A percentile compares a stretch with the other conserved stretches of the same genome.
Evolutionary conservation across 768 basidiomycete species (phyloP).

Genomic region (Pisolithus marmoratus): DNA sequence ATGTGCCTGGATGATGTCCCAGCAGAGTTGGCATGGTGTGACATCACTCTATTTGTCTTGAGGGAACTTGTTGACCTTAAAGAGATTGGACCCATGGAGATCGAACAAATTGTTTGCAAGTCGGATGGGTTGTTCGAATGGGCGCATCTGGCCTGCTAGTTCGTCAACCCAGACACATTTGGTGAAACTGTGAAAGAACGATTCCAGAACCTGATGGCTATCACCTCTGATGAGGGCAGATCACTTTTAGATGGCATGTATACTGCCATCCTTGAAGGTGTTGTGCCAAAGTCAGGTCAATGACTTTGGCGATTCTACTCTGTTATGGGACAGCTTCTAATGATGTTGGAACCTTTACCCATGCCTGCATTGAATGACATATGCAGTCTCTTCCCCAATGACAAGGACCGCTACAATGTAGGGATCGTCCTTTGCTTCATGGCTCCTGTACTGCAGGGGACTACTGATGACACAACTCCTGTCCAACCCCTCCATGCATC

Average conservation of each 20-base stretch:
- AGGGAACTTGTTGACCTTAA: background rate
- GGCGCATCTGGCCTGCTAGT: background rate
- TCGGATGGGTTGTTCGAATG: background rate
- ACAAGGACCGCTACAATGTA: background rate
- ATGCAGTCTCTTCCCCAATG: background rate
- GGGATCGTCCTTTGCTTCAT: background rate
- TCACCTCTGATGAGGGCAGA: background rate
- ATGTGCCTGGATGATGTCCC: background rate
- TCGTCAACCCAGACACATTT: background rate
- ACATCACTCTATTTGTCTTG: background rate
- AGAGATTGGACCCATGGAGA: background rate
- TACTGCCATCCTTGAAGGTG: background rate
- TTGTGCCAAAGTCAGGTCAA: background rate
- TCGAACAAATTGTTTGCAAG: background rate
- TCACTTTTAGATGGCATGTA: background rate
- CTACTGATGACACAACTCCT: background rate
- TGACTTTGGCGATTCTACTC: background rate
- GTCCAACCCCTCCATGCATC: slow-evolving; percentile 23
- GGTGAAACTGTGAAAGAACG: background rate
- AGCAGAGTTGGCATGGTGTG: background rate
- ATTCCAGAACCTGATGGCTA: background rate
- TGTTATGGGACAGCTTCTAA: background rate
- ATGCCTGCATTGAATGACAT: background rate
- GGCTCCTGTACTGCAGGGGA: slow-evolving; percentile 6
- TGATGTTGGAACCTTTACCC: slow-evolving; percentile 3